A percentile compares a stretch with the other conserved stretches of the same genome.
phyloP scores from a whole-genome alignment of 257 asterid species.

The Solanum rostratum region DNA sequence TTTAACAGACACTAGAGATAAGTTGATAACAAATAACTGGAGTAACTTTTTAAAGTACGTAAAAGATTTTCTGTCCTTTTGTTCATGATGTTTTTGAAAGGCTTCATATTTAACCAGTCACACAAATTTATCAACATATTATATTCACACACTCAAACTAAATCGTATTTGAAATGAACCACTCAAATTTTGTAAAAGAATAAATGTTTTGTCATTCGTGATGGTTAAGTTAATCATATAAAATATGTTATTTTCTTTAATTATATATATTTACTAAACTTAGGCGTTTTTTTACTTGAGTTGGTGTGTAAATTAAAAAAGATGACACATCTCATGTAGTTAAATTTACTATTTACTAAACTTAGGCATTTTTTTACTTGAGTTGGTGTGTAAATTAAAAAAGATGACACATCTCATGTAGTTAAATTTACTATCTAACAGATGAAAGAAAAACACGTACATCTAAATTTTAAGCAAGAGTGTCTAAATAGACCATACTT shows the following conservation, averaged over 20 bases:
- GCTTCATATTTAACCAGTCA: background rate
- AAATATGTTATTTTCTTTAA: background rate
- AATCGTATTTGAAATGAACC: background rate
- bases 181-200: background rate
- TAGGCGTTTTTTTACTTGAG: background rate
- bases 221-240: background rate
- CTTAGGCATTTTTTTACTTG: background rate
- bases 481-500: background rate
- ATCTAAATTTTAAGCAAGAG: background rate
- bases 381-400: background rate
- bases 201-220: background rate
- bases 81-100: background rate
- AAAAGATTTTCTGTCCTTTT: background rate
- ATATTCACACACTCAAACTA: background rate
- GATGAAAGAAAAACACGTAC: background rate
- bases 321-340: background rate
- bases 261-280: no score
- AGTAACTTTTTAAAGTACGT: background rate
- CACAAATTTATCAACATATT: background rate
- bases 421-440: background rate
- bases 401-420: background rate
- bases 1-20: background rate
- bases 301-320: background rate
- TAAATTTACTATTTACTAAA: background rate
- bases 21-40: background rate